A percentile compares a stretch with the other conserved stretches of the same genome.
Conservation (phyloP, 2,329 filamentous ascomycete genomes). For the Pseudodiploospora longispora region DNA sequence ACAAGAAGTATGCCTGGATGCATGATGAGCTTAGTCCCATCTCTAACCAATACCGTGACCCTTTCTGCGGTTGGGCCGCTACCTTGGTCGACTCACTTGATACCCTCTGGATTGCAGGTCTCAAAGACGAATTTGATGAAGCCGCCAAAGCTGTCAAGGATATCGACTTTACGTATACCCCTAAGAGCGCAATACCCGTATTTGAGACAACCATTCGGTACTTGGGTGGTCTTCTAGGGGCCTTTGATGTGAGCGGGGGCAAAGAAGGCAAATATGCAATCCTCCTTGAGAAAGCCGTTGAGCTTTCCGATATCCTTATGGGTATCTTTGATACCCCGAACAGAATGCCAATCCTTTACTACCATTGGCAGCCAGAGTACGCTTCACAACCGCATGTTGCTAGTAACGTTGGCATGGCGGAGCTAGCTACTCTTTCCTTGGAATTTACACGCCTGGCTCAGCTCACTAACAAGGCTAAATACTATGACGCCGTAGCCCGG, state of each 20-base stretch:
- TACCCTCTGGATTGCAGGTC: slow-evolving; percentile 78
- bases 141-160: slow-evolving; percentile 59
- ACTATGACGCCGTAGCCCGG: slow-evolving; percentile 82
- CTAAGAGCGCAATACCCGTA: slow-evolving; percentile 64
- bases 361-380: slow-evolving; percentile 63
- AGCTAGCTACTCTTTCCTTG: slow-evolving; percentile 72
- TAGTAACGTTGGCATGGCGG: slow-evolving; percentile 51
- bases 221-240: slow-evolving; percentile 74
- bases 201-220: slow-evolving; percentile 93
- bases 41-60: slow-evolving; percentile 58
- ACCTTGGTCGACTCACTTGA: slow-evolving; percentile 78
- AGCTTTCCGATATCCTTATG: slow-evolving; percentile 74
- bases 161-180: slow-evolving; percentile 76
- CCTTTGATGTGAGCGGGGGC: slow-evolving; percentile 76
- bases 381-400: slow-evolving; percentile 58
- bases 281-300: slow-evolving; percentile 68
- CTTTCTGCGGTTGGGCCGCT: slow-evolving; percentile 87
- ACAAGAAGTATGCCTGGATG: slow-evolving; percentile 70
- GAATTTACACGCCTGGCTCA: slow-evolving; percentile 88
- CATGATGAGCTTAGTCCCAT: slow-evolving; percentile 81
- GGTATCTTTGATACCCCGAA: slow-evolving; percentile 87
- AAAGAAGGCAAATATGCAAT: slow-evolving; percentile 48
- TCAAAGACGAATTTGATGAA: slow-evolving; percentile 71
- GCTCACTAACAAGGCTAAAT: slow-evolving; percentile 70
- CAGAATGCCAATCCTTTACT: slow-evolving; percentile 79